Conservation (phyloP, 306 rosid species). For the Medicago arabica region DNA sequence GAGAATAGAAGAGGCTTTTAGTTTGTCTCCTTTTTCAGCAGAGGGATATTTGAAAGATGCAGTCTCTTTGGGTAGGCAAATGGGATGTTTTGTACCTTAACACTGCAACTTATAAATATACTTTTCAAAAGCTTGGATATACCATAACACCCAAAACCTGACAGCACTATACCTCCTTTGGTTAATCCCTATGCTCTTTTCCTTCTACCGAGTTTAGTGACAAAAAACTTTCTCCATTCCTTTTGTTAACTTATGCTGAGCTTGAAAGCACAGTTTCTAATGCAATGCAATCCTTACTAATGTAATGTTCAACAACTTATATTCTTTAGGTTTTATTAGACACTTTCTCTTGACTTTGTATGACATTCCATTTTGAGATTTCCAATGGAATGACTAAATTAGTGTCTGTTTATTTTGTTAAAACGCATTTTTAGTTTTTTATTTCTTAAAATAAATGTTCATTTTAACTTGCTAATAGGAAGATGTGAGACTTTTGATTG, state of each 20-base stretch:
- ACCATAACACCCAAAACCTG: constrained; percentile 67
- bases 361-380: constrained; percentile 10
- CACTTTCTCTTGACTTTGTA: neutral
- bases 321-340: constrained; percentile 13
- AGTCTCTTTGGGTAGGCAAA: constrained; percentile 79
- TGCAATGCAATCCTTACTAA: constrained; percentile 14
- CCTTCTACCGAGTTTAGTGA: constrained; percentile 43
- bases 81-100: constrained; percentile 81
- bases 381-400: neutral
- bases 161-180: constrained; percentile 56
- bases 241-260: constrained; percentile 44
- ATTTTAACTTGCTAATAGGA: too few species aligned
- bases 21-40: constrained; percentile 75
- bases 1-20: constrained; percentile 75
- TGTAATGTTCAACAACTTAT: constrained; percentile 16
- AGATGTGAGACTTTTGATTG: too few species aligned
- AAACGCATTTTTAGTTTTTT: too few species aligned
- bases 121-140: constrained; percentile 95
- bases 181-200: constrained; percentile 79
- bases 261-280: constrained; percentile 36
- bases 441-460: too few species aligned
- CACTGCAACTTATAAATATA: constrained; percentile 74
- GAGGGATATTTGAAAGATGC: constrained; percentile 52
- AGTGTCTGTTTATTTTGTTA: too few species aligned
- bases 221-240: constrained; percentile 52